These are phyloP conservation scores for Solanum sejunctum DNA, from an alignment of 257 asterid species.

Conservation along the genomic window DNA sequence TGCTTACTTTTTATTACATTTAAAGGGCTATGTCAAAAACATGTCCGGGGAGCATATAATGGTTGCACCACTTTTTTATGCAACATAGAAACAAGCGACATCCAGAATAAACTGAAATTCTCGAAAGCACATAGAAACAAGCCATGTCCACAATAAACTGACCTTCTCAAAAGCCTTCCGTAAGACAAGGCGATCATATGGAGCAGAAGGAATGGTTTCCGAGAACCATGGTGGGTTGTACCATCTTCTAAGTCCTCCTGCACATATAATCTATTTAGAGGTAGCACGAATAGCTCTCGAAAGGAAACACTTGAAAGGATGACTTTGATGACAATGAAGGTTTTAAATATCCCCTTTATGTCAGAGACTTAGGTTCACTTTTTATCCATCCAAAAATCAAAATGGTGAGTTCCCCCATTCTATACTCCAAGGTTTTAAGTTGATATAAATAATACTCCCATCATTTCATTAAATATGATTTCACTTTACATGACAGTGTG, in stretches of 20 bases:
- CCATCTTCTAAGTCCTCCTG: conserved; percentile 92
- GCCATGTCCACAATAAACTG: conserved; percentile 5
- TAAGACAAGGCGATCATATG: conserved; percentile 65
- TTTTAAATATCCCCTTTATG: background rate
- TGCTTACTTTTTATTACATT: background rate
- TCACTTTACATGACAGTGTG: background rate
- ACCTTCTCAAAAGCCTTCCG: conserved; percentile 96
- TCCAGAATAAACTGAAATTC: conserved; percentile 45
- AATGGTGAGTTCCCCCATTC: background rate
- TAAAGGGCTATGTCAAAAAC: background rate
- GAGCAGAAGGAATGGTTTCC: conserved; percentile 65
- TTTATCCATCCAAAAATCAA: background rate
- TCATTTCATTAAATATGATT: background rate
- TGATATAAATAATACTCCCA: background rate
- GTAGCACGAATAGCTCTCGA: background rate
- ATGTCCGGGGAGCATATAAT: background rate
- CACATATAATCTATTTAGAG: conserved; percentile 6
- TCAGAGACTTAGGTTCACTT: background rate
- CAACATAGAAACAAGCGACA: background rate
- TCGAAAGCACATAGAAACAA: conserved; percentile 43
- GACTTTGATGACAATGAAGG: background rate
- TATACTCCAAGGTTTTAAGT: background rate
- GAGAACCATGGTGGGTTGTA: conserved; percentile 89
- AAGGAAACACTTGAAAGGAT: background rate
- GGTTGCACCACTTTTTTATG: background rate